Conservation (phyloP, 192 early-diverging fungal species). For the Coemansia umbellata region DNA sequence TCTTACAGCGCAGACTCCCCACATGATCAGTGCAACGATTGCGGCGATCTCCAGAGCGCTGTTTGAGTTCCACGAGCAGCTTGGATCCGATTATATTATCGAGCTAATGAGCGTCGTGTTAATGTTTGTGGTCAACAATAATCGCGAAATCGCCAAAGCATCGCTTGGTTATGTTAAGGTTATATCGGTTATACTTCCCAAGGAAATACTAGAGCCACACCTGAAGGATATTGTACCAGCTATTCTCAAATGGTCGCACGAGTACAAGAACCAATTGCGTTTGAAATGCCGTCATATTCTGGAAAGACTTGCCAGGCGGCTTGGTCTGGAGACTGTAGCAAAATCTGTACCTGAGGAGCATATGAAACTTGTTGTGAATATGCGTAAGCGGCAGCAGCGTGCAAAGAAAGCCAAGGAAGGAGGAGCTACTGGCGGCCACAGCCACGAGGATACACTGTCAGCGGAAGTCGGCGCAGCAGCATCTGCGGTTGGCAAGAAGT, state of each 20-base stretch:
- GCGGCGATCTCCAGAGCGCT: conserved; percentile 77
- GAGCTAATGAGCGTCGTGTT: conserved; percentile 79
- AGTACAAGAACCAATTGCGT: conserved; percentile 87
- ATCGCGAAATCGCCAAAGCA: conserved; percentile 88
- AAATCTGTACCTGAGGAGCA: conserved; percentile 81
- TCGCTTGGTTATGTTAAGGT: conserved; percentile 95
- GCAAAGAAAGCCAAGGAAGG: conserved; percentile 63
- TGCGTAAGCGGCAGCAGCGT: conserved; percentile 84
- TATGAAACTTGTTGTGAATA: conserved; percentile 85
- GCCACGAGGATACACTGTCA: conserved; percentile 48
- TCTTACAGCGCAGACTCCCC: conserved; percentile 82
- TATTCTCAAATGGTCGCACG: conserved; percentile 79
- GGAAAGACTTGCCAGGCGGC: conserved; percentile 84
- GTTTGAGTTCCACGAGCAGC: conserved; percentile 83
- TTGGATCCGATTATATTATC: conserved; percentile 60
- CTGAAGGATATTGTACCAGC: conserved; percentile 68
- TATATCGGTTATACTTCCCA: conserved; percentile 70
- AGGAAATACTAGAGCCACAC: conserved; percentile 64
- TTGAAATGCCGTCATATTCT: conserved; percentile 88
- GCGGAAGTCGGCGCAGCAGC: conserved; percentile 37
- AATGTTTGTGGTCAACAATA: conserved; percentile 72
- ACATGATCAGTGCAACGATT: conserved; percentile 92
- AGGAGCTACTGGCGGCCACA: conserved; percentile 31
- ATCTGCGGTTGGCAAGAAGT: conserved; percentile 49
- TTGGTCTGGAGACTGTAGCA: conserved; percentile 72